phyloP scores from a whole-genome alignment of 495 filamentous ascomycete genomes.

The Penicillium canescens region DNA sequence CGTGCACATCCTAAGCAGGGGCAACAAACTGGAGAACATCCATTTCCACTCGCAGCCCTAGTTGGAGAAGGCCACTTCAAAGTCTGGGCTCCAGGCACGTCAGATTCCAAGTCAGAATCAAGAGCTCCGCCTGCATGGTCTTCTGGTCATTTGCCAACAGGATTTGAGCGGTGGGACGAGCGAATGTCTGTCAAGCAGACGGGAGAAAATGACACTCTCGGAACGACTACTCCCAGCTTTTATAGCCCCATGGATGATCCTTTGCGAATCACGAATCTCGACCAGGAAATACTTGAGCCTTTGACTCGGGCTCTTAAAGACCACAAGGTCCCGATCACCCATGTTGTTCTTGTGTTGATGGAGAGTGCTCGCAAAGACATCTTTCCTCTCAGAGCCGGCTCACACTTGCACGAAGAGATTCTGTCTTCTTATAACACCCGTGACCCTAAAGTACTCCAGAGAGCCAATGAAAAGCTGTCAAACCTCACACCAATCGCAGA shows the following conservation, averaged over 20 bases:
- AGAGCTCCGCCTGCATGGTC: constrained; percentile 16
- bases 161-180: constrained; percentile 20
- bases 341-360: constrained; percentile 40
- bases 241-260: constrained; percentile 39
- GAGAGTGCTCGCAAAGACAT: constrained; percentile 45
- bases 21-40: constrained; percentile 1
- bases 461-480: constrained; percentile 23
- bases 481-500: constrained; percentile 34
- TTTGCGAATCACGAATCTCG: constrained; percentile 39
- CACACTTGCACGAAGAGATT: constrained; percentile 32
- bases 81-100: constrained; percentile 19
- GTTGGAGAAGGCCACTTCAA: constrained; percentile 20
- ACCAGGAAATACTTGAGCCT: constrained; percentile 31
- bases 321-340: constrained; percentile 25
- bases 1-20: background rate
- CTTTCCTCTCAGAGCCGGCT: constrained; percentile 38
- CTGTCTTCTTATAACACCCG: constrained; percentile 21
- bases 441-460: constrained; percentile 1
- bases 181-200: background rate
- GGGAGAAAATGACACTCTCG: background rate
- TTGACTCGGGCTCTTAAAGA: constrained; percentile 26
- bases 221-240: background rate
- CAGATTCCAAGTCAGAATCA: background rate
- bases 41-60: constrained; percentile 19
- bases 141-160: constrained; percentile 14